phyloP scores from a whole-genome alignment of 768 basidiomycete species.

The Collybia mongolica region DNA sequence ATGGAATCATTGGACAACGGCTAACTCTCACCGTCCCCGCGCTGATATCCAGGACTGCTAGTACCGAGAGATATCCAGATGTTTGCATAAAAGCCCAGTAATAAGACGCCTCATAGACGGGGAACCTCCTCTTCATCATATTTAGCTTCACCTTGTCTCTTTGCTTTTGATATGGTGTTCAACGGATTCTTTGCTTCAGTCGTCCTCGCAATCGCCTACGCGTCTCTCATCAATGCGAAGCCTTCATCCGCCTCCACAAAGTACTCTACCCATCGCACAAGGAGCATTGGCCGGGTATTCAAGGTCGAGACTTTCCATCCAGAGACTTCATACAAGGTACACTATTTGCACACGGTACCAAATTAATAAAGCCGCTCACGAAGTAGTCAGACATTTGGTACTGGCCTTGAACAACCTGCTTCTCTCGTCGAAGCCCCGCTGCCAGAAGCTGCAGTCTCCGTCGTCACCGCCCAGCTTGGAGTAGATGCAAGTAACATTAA shows the following conservation, averaged over 20 bases:
- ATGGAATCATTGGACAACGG: too few relatives aligned
- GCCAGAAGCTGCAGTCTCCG: constrained; percentile 17
- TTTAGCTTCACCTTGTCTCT: too few relatives aligned
- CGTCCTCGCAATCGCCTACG: constrained; percentile 24
- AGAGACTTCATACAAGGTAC: constrained; percentile 21
- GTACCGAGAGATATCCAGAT: too few relatives aligned
- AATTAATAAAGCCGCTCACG: not conserved
- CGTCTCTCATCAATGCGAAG: constrained; percentile 9
- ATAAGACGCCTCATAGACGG: too few relatives aligned
- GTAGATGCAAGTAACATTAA: constrained; percentile 8
- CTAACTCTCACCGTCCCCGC: too few relatives aligned
- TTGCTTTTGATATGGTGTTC: constrained; percentile 19
- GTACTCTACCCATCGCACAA: constrained; percentile 21
- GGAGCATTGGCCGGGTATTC: constrained; percentile 22
- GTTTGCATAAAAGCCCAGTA: too few relatives aligned
- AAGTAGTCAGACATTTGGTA: constrained; percentile 24
- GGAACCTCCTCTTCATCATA: too few relatives aligned
- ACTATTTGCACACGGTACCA: not conserved
- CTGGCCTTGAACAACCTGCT: constrained; percentile 19
- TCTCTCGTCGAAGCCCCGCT: constrained; percentile 12
- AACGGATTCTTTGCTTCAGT: constrained; percentile 28
- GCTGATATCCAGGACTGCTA: too few relatives aligned
- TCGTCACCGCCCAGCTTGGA: constrained; percentile 20
- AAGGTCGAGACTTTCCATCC: constrained; percentile 24
- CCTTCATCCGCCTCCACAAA: not conserved